Evolutionary conservation across 805 yeast genomes (phyloP), one percentile per base, ranked within the genome.

Genomic region (Nakazawaea molendinolei): DNA sequence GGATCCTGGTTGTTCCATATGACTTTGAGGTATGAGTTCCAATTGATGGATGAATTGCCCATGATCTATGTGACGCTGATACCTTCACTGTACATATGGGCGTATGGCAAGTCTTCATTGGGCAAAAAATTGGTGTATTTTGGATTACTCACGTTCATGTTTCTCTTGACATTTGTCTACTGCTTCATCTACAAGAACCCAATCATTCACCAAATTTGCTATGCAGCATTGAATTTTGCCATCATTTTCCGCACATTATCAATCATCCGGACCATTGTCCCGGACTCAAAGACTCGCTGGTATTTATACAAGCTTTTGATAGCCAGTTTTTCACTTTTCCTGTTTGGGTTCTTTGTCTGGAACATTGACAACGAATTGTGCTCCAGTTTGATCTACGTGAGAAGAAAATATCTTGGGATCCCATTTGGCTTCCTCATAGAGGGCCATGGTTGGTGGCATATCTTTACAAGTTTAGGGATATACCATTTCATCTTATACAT

Each of bases 391-490:
- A 69, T 77, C 26, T 41, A 57, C 5, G 50, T 74, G 12, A 71
- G 96, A 55, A 71, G 92, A 41, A 46, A 60, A 4, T 40, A 43
- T 13, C 55, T 77, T 10, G 95, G 97, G 3, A 70, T 82, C 61
- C 42, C 44, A 15, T 71, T 80, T 36, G 97, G 97, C 2, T 71
- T 86, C 42, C 45, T 90, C 3, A 64, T 90, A 23, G 97, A 90
- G 57, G 82, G 95, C 20, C 97, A 90, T 51, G 95, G 95, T 17
- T 90, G 97, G 97, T 90, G 97, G 97, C 97, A 90, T 53, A 61
- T 84, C 8, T 68, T 84, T 44, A 84, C 92, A 0, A 95, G 95
- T 1, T 63, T 77, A 15, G 95, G 97, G 2, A 92, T 90, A 8
- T 90, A 90, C 57, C 81, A 69, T 53, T 89, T 86, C 60, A 70